A percentile compares a stretch with the other conserved stretches of the same genome.
These are phyloP conservation scores for Zygosaccharomyces lentus DNA, from an alignment of 805 yeast genomes.

Conservation along the genomic window DNA sequence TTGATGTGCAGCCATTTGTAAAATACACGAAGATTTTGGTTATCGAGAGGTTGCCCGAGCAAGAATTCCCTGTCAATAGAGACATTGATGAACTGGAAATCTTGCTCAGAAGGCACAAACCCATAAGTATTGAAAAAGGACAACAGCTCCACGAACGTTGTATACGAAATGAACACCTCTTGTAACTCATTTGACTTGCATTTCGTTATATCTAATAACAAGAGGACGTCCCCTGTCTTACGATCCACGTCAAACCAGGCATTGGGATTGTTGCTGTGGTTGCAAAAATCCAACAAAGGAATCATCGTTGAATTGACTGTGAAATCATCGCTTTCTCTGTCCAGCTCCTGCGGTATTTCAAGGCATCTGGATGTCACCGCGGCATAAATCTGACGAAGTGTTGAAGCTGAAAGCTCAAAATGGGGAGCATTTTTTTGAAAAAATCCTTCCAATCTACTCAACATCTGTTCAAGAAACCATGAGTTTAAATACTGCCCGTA, in stretches of 20 bases:
- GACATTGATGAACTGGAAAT: conserved; percentile 14
- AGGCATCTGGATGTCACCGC: conserved; percentile 57
- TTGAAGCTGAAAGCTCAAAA: not conserved
- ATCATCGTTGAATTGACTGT: conserved; percentile 52
- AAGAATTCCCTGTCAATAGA: conserved; percentile 22
- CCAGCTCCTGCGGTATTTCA: conserved; percentile 54
- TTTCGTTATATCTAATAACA: conserved; percentile 31
- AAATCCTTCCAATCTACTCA: conserved; percentile 4
- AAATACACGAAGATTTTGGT: conserved; percentile 22
- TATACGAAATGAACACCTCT: conserved; percentile 45
- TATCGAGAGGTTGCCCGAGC: not conserved
- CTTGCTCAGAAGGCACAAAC: conserved; percentile 38
- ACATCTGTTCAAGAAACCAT: not conserved
- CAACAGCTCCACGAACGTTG: conserved; percentile 41
- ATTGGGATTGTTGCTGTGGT: conserved; percentile 50
- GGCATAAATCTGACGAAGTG: conserved; percentile 31
- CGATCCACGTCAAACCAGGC: conserved; percentile 61
- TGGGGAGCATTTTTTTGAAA: not conserved
- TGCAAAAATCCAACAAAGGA: conserved; percentile 64
- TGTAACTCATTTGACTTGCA: conserved; percentile 7
- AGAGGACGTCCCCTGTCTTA: conserved; percentile 40
- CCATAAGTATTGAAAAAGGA: conserved; percentile 44
- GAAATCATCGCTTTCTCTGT: conserved; percentile 37
- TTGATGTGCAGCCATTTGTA: conserved; percentile 38
- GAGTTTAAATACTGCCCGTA: conserved; percentile 14